A percentile compares a stretch with the other conserved stretches of the same genome.
phyloP scores from a whole-genome alignment of 805 yeast species.

The Wickerhamiella vanderwaltii region DNA sequence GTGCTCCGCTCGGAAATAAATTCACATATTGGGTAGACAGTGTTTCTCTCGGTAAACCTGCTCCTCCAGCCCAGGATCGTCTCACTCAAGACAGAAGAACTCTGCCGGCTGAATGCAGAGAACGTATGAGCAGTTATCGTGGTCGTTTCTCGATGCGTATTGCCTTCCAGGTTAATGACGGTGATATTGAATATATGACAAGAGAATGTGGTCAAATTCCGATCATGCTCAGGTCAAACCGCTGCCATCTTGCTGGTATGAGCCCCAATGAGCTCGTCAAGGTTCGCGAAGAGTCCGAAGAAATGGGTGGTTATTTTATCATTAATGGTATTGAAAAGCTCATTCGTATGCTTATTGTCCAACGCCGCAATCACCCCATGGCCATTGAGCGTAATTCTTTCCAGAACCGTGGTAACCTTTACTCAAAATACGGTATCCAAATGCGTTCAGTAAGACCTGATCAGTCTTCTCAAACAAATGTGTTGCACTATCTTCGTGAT shows the following conservation, averaged over 20 bases:
- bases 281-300: constrained; percentile 83
- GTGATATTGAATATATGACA: constrained; percentile 62
- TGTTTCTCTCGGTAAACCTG: constrained; percentile 77
- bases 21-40: constrained; percentile 71
- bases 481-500: constrained; percentile 86
- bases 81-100: constrained; percentile 65
- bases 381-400: constrained; percentile 92
- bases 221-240: constrained; percentile 76
- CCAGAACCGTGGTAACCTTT: constrained; percentile 83
- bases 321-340: constrained; percentile 95
- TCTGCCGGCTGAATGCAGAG: constrained; percentile 81
- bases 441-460: constrained; percentile 91
- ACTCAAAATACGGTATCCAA: constrained; percentile 84
- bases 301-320: constrained; percentile 90
- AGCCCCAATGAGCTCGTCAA: constrained; percentile 73
- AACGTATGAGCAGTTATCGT: constrained; percentile 71
- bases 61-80: constrained; percentile 61
- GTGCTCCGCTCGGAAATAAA: constrained; percentile 70
- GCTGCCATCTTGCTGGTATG: constrained; percentile 79
- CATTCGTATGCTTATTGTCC: constrained; percentile 94
- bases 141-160: constrained; percentile 69
- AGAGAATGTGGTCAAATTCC: constrained; percentile 91
- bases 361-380: constrained; percentile 96
- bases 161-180: constrained; percentile 79
- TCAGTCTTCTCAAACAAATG: constrained; percentile 95